phyloP scores from a whole-genome alignment of 805 yeast species.

The Isabelozyma rhagii region DNA sequence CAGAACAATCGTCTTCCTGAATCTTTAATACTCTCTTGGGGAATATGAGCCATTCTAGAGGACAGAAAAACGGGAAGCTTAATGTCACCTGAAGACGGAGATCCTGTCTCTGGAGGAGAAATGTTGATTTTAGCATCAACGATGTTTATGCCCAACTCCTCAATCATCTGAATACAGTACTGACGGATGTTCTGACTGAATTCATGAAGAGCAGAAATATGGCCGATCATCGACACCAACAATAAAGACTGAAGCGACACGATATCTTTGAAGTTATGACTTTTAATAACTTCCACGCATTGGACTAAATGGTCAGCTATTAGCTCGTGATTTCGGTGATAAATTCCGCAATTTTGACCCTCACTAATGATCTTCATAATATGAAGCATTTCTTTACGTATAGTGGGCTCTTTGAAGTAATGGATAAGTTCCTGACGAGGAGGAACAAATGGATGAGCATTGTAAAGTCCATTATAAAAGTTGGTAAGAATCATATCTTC shows the following conservation, averaged over 20 bases:
- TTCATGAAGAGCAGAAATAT: conserved; percentile 51
- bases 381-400: conserved; percentile 39
- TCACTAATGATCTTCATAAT: conserved; percentile 50
- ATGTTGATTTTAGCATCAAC: conserved; percentile 22
- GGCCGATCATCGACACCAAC: conserved; percentile 42
- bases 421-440: conserved; percentile 27
- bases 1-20: conserved; percentile 46
- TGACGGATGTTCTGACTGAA: conserved; percentile 41
- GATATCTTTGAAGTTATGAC: conserved; percentile 29
- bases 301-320: no score
- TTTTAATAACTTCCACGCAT: conserved; percentile 5
- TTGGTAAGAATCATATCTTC: conserved; percentile 6
- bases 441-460: conserved; percentile 48
- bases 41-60: conserved; percentile 10
- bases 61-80: conserved; percentile 6
- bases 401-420: conserved; percentile 29
- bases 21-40: conserved; percentile 13
- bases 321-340: background rate
- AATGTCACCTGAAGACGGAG: background rate
- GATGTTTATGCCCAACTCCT: conserved; percentile 35
- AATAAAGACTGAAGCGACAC: conserved; percentile 42
- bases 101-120: no score
- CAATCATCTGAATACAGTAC: conserved; percentile 35
- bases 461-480: conserved; percentile 38
- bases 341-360: background rate